Evolutionary conservation across 164 flowering plant genomes (phyloP), one percentile per base, ranked within the genome.

Genomic region (Nymphaea colorata): DNA sequence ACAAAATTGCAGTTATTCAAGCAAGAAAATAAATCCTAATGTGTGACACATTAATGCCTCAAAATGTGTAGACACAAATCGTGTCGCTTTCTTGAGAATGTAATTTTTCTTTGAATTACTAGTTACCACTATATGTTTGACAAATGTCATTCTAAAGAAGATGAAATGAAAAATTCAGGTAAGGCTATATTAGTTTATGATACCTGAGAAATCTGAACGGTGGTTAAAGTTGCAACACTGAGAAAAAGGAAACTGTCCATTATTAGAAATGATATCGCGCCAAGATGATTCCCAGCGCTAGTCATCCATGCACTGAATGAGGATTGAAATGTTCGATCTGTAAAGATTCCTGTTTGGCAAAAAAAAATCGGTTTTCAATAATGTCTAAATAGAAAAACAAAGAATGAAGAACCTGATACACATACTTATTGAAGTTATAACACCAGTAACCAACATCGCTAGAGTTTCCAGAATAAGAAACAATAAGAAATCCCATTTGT

Each of bases 151-250:
- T 25, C 36, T 25, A 0, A 25, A 25, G 36, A 25, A 25, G 36
- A 25, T 25, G 36, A 25, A 25, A 25, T 25, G 36, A 0, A 25
- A 25, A 25, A 25, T 25, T 25, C 36, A 25, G 36, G 36, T 25
- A 25, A 25, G 36, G 5, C 2, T 45, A 45, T 45, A 45, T 45
- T 25, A 1, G 36, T 25, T 25, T 25, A 45, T 45, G 2, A 59
- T 74, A 94, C 98, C 97, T 90, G 97, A 72, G 96, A 90, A 68
- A 96, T 96, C 79, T 95, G 98, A 12, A 86, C 83, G 71, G 72
- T 66, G 62, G 98, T 88, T 68, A 94, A 79, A 64, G 75, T 81
- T 51, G 85, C 88, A 64, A 91, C 99, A 5, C 96, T 88, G 71
- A 87, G 85, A 76, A 94, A 84, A 74, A 94, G 91, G 78, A 88